A percentile compares a stretch with the other conserved stretches of the same genome.
phyloP scores from a whole-genome alignment of 805 yeast species.

The Kodamaea restingae region DNA sequence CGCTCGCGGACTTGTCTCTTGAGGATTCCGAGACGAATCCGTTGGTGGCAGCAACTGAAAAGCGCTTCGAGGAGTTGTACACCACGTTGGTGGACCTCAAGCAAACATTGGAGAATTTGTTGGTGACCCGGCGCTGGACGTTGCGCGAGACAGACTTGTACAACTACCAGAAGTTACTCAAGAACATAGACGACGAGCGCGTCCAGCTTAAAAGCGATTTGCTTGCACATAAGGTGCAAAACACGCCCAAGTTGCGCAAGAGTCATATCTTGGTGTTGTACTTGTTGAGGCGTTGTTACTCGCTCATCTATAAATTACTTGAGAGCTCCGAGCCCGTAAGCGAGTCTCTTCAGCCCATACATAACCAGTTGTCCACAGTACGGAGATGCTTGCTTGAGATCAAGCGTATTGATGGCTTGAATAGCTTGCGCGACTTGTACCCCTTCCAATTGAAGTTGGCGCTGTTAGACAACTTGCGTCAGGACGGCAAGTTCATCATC shows the following conservation, averaged over 20 bases:
- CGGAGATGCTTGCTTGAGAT: slow-evolving; percentile 86
- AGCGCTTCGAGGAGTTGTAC: slow-evolving; percentile 50
- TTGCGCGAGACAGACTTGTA: slow-evolving; percentile 92
- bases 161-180: slow-evolving; percentile 70
- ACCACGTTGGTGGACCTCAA: slow-evolving; percentile 61
- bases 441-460: slow-evolving; percentile 96
- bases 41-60: slow-evolving; percentile 9
- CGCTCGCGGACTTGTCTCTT: slow-evolving; percentile 19
- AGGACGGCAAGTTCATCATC: slow-evolving; percentile 88
- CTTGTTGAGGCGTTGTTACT: slow-evolving; percentile 83
- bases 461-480: slow-evolving; percentile 78
- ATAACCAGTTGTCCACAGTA: slow-evolving; percentile 89
- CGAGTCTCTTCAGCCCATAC: slow-evolving; percentile 89
- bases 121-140: slow-evolving; percentile 96
- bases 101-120: slow-evolving; percentile 70
- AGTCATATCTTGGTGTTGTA: slow-evolving; percentile 57
- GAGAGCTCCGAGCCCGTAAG: slow-evolving; percentile 94
- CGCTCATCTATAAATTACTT: slow-evolving; percentile 80
- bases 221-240: slow-evolving; percentile 11
- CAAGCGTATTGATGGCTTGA: slow-evolving; percentile 88
- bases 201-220: slow-evolving; percentile 32
- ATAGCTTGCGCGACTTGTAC: slow-evolving; percentile 81
- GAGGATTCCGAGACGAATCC: slow-evolving; percentile 16
- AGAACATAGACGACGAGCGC: slow-evolving; percentile 69
- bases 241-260: slow-evolving; percentile 26